These are phyloP conservation scores for Dactylellina parvicollis DNA, from an alignment of 2,329 filamentous ascomycete species.

Conservation along the genomic window DNA sequence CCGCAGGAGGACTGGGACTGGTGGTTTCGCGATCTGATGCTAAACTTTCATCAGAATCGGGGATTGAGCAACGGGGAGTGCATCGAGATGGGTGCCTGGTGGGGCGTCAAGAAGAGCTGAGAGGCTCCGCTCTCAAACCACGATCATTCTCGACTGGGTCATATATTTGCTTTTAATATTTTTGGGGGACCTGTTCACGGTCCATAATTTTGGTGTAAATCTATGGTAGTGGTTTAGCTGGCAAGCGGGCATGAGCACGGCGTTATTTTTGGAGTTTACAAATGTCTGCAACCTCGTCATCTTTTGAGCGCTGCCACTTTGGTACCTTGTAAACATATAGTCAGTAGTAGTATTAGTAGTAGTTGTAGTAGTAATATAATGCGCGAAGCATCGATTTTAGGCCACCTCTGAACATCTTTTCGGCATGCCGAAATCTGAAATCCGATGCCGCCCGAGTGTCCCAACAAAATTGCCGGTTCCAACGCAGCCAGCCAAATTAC, in stretches of 20 bases:
- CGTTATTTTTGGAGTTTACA: conserved; percentile 12
- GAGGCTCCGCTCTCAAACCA: not conserved
- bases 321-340: not conserved
- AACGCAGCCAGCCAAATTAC: conserved; percentile 38
- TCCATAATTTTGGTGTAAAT: not conserved
- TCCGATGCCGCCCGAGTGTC: conserved; percentile 24
- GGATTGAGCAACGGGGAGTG: conserved; percentile 86
- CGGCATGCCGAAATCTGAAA: conserved; percentile 45
- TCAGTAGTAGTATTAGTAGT: conserved; percentile 7
- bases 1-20: conserved; percentile 90
- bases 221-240: not conserved
- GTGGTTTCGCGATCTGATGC: conserved; percentile 89
- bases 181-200: too few species aligned
- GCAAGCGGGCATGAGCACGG: conserved; percentile 19
- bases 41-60: conserved; percentile 79
- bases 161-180: not conserved
- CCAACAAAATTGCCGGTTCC: conserved; percentile 48
- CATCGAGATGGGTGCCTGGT: conserved; percentile 74
- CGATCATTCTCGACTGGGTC: not conserved
- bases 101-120: conserved; percentile 68
- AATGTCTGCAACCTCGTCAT: not conserved
- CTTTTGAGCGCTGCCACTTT: not conserved
- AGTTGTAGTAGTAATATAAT: too few species aligned
- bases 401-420: too few species aligned
- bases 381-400: too few species aligned